These are phyloP conservation scores for Boletellus sp. DNA, from an alignment of 1,284 basidiomycete genomes.

Conservation along the genomic window DNA sequence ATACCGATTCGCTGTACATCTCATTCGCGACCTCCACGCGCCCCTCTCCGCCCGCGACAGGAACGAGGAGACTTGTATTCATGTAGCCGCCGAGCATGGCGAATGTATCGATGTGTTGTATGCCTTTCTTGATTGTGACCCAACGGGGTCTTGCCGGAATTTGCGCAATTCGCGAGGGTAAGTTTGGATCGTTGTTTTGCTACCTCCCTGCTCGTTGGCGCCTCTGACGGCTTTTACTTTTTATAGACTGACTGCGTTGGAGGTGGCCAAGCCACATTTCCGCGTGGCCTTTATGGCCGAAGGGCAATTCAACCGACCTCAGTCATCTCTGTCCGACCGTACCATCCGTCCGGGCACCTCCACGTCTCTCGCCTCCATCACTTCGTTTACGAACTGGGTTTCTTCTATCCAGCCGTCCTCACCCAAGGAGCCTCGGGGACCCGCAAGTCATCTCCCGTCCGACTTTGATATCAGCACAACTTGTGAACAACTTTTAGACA, in stretches of 20 bases:
- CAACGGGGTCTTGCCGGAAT: constrained; percentile 49
- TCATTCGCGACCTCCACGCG: constrained; percentile 62
- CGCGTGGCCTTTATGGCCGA: constrained; percentile 53
- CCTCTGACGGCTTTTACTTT: constrained; percentile 6
- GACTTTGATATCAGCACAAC: constrained; percentile 45
- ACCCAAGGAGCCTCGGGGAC: constrained; percentile 18
- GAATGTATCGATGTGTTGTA: constrained; percentile 60
- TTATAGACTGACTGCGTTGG: constrained; percentile 59
- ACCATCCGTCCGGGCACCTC: constrained; percentile 52
- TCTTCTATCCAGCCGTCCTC: constrained; percentile 18
- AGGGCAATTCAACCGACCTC: constrained; percentile 43
- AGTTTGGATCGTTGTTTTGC: constrained; percentile 14
- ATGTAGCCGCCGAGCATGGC: constrained; percentile 90
- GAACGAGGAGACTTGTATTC: constrained; percentile 88
- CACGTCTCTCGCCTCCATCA: constrained; percentile 38
- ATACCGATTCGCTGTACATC: constrained; percentile 59
- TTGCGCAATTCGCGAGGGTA: constrained; percentile 68
- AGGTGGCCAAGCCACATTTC: constrained; percentile 63
- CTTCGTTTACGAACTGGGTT: constrained; percentile 38
- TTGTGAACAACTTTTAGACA: constrained; percentile 48
- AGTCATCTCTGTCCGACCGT: constrained; percentile 52
- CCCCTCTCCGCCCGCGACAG: constrained; percentile 69
- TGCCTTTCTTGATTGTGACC: constrained; percentile 62
- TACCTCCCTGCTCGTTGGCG: neutral
- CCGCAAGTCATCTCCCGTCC: constrained; percentile 21